Conservation (phyloP, 106 monocot genomes). For the Dendrobium catenatum region DNA sequence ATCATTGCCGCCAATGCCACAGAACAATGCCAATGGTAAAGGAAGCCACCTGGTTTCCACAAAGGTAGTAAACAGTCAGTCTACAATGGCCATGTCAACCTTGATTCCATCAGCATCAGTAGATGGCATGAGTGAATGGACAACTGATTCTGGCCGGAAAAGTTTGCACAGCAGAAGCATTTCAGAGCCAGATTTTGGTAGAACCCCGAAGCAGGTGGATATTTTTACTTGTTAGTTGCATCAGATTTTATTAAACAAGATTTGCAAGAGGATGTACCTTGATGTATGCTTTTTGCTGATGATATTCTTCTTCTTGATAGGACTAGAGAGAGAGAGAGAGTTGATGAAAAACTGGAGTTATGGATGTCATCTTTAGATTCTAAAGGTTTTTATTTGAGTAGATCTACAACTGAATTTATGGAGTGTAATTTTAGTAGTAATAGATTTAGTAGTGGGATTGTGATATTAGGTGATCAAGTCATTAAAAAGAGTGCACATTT, state of each 20-base stretch:
- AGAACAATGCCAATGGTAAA: conserved; percentile 22
- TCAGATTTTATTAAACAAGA: background rate
- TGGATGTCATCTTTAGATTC: no score
- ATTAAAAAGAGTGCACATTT: no score
- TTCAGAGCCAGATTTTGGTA: conserved; percentile 89
- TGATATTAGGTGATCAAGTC: no score
- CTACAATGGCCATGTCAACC: conserved; percentile 66
- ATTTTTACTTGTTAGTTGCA: background rate
- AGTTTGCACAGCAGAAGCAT: conserved; percentile 56
- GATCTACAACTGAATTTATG: no score
- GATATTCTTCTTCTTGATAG: background rate
- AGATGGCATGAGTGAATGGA: conserved; percentile 65
- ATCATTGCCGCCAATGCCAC: conserved; percentile 52
- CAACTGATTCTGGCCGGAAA: conserved; percentile 35
- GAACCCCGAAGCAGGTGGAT: conserved; percentile 67
- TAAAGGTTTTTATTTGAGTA: no score
- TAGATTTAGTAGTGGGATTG: no score
- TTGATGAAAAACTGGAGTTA: no score
- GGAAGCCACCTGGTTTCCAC: conserved; percentile 19
- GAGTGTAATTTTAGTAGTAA: no score
- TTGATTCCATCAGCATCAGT: conserved; percentile 79
- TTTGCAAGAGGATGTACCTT: background rate
- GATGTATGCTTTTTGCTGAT: no score
- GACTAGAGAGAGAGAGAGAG: no score
- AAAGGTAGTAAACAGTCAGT: conserved; percentile 57